phyloP scores from a whole-genome alignment of 768 basidiomycete genomes.

The Lepiota brunneoincarnata region DNA sequence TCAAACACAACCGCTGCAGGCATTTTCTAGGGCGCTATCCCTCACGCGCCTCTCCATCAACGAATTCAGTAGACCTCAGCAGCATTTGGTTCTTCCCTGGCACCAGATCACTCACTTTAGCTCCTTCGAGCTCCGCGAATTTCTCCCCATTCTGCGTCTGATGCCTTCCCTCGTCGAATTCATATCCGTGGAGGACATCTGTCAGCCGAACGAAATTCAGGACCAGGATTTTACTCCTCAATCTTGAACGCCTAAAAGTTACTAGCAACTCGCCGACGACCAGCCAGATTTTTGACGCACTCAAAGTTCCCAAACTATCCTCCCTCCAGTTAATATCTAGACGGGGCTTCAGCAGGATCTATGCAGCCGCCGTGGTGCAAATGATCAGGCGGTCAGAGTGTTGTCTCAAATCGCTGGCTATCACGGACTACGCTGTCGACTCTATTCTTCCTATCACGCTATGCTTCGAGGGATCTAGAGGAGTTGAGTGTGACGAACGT shows the following conservation, averaged over 20 bases:
- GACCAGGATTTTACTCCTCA: slow-evolving; percentile 1
- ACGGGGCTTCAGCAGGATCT: slow-evolving; percentile 8
- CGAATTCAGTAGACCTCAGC: not conserved
- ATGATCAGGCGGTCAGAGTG: slow-evolving; percentile 1
- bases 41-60: not conserved
- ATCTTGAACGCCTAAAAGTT: slow-evolving; percentile 1
- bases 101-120: slow-evolving; percentile 6
- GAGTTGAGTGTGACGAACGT: slow-evolving; percentile 2
- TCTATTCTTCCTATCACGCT: not conserved
- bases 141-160: slow-evolving; percentile 4
- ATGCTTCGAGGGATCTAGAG: not conserved
- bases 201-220: slow-evolving; percentile 1
- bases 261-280: slow-evolving; percentile 6
- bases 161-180: slow-evolving; percentile 1
- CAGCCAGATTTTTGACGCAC: slow-evolving; percentile 2
- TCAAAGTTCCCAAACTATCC: not conserved
- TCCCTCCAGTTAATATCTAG: slow-evolving; percentile 1
- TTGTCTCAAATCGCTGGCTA: not conserved
- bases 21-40: not conserved
- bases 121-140: slow-evolving; percentile 1
- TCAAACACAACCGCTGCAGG: not conserved
- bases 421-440: slow-evolving; percentile 2
- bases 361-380: not conserved
- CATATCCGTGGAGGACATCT: not conserved
- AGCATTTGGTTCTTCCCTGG: not conserved